phyloP scores from a whole-genome alignment of 768 basidiomycete species.

The Chalciporus chontae region DNA sequence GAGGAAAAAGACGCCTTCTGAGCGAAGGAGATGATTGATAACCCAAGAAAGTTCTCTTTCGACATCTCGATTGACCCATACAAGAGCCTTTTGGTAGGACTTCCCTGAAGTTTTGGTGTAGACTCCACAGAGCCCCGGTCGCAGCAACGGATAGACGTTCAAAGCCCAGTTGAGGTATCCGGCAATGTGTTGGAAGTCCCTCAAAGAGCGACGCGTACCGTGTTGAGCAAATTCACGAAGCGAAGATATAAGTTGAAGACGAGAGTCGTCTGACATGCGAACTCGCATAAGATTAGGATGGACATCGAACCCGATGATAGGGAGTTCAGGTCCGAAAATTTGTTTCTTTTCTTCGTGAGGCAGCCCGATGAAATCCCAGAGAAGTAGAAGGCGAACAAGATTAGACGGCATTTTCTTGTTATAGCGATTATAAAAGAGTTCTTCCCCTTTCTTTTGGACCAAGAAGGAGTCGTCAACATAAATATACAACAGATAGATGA shows the following conservation, averaged over 20 bases:
- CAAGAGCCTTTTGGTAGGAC: rapidly evolving
- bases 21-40: slow-evolving; percentile 14
- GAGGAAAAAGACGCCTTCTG: slow-evolving; percentile 24
- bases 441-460: background rate
- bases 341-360: slow-evolving; percentile 34
- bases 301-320: slow-evolving; percentile 38
- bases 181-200: slow-evolving; percentile 30
- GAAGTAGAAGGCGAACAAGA: slow-evolving; percentile 13
- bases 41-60: slow-evolving; percentile 28
- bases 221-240: slow-evolving; percentile 12
- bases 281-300: slow-evolving; percentile 26
- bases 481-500: slow-evolving; percentile 11
- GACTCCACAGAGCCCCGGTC: slow-evolving; percentile 29
- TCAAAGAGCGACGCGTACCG: background rate
- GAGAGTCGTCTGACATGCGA: slow-evolving; percentile 14
- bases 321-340: slow-evolving; percentile 18
- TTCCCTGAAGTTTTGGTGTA: slow-evolving; percentile 37
- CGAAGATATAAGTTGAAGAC: slow-evolving; percentile 10
- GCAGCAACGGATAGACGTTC: slow-evolving; percentile 38
- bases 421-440: background rate
- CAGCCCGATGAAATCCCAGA: slow-evolving; percentile 30
- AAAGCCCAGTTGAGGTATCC: slow-evolving; percentile 40
- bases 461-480: slow-evolving; percentile 31
- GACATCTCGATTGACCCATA: slow-evolving; percentile 9
- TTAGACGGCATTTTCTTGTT: background rate